Percentiles rank a stretch among this genome's conserved stretches.
Conservation (phyloP, 495 filamentous ascomycete species). For the Penicillium flavigenum region DNA sequence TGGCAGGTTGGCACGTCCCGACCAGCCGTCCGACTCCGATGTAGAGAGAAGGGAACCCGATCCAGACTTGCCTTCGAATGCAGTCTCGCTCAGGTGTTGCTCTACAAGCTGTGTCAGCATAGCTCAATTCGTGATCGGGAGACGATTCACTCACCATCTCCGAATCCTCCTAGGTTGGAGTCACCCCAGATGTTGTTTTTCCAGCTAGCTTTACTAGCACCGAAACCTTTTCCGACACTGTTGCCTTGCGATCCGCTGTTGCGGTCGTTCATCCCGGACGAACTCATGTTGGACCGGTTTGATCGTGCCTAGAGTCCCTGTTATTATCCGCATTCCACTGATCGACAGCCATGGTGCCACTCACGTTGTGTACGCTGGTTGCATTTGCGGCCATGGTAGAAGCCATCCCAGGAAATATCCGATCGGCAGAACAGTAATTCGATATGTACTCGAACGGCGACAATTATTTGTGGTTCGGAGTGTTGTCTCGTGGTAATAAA, state of each 20-base stretch:
- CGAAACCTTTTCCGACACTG: constrained; percentile 46
- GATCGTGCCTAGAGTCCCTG: constrained; percentile 34
- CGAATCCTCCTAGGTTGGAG: constrained; percentile 50
- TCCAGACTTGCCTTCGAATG: constrained; percentile 56
- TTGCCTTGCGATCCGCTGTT: constrained; percentile 36
- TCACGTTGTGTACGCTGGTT: constrained; percentile 42
- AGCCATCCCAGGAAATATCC: constrained; percentile 34
- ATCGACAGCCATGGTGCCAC: constrained; percentile 7
- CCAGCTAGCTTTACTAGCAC: constrained; percentile 51
- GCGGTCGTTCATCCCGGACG: constrained; percentile 45
- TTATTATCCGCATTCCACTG: not conserved
- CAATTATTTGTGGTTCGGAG: constrained; percentile 24
- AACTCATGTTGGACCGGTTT: constrained; percentile 42
- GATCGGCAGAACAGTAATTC: constrained; percentile 19
- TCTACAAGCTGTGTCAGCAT: constrained; percentile 25
- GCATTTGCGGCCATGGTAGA: constrained; percentile 44
- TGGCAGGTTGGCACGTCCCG: constrained; percentile 43
- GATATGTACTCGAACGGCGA: constrained; percentile 33
- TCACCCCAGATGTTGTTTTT: constrained; percentile 63
- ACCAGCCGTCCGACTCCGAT: constrained; percentile 63
- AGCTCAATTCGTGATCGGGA: not conserved
- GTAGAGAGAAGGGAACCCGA: constrained; percentile 64
- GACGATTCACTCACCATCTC: constrained; percentile 31
- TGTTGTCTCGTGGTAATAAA: constrained; percentile 17
- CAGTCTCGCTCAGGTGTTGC: constrained; percentile 31